Conservation (phyloP, 345 rosid genomes). For the Noccaea caerulescens region DNA sequence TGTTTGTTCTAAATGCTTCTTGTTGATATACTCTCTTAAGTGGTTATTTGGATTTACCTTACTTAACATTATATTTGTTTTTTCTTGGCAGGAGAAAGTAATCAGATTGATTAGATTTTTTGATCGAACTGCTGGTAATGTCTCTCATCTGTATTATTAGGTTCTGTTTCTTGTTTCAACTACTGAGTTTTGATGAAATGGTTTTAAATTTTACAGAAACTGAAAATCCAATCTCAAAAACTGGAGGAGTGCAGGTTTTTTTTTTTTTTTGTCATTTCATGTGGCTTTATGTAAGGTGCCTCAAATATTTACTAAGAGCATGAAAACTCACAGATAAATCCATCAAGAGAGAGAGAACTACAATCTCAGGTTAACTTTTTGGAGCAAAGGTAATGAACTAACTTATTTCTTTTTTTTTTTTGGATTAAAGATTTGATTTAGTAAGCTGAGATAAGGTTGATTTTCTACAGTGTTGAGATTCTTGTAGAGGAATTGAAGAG, state of each 20-base stretch:
- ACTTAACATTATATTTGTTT: constrained; percentile 14
- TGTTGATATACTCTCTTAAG: constrained; percentile 6
- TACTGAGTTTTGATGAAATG: constrained; percentile 37
- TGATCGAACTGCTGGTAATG: constrained; percentile 71
- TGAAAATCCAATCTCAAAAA: constrained; percentile 14
- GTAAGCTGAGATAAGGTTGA: constrained; percentile 11
- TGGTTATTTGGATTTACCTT: background rate
- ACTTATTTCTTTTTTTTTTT: background rate
- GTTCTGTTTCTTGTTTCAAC: constrained; percentile 45
- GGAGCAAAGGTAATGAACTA: constrained; percentile 68
- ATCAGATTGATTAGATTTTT: constrained; percentile 64
- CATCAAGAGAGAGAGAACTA: constrained; percentile 68
- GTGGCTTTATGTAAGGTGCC: constrained; percentile 5
- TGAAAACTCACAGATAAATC: constrained; percentile 48
- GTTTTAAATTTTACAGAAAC: constrained; percentile 24
- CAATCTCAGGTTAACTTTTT: constrained; percentile 62
- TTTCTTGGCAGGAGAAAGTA: constrained; percentile 73
- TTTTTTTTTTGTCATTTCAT: background rate
- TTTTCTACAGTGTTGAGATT: constrained; percentile 59
- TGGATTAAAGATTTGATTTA: no score
- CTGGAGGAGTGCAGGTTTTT: constrained; percentile 32
- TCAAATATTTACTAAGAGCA: background rate
- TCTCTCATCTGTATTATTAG: constrained; percentile 46
- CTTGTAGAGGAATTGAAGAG: constrained; percentile 75
- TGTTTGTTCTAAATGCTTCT: constrained; percentile 15